Base-by-base conservation (phyloP, 1,284 basidiomycete species). In the Moesziomyces aphidis region DNA sequence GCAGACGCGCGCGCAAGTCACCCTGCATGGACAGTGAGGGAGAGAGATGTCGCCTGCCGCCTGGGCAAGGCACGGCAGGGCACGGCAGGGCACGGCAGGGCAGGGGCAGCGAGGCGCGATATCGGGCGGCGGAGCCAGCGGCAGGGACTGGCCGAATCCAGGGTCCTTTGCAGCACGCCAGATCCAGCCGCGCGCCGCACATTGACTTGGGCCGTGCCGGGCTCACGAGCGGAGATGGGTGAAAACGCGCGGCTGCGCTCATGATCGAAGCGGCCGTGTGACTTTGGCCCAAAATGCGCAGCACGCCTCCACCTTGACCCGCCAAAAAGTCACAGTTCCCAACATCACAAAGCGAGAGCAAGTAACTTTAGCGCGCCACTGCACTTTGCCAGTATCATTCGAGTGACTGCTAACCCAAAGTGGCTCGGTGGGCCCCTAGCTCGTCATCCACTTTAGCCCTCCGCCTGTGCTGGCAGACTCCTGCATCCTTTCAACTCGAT, bases 1-100 rank as follows among this genome's bases (percentile, higher is more conserved):
- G 39, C 19, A 19, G 28, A 60, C 53, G 57, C 63, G 63, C 63
- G 63, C 63, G 48, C 44, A 66, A 56, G 57, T 56, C 57, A 56
- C 57, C 46, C 53, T 60, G 57, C 63, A 55, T 58, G 23, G 44
- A 24, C 36, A 21, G 1, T 26, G 22, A 24, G 47, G 21, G 24
- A 17, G 7, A 22, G 42, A 13, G 13, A 34, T 4, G 31, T 42
- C 15, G 39, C 39, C 6, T 15, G 39, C 19, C 3, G 15, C 11
- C 19, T 6, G 39, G n/a, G n/a, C n/a, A n/a, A n/a, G n/a, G n/a
- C n/a, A n/a, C n/a, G n/a, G n/a, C n/a, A n/a, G n/a, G n/a, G 34
- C 34, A 36, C 3, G 15, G n/a, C n/a, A 15, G 15, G 5, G 34
- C n/a, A n/a, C n/a, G n/a, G n/a, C 39, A 42, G 7, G 19, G 26